Base-by-base conservation (phyloP, 257 asterid genomes). In the Haberlea rhodopensis region DNA sequence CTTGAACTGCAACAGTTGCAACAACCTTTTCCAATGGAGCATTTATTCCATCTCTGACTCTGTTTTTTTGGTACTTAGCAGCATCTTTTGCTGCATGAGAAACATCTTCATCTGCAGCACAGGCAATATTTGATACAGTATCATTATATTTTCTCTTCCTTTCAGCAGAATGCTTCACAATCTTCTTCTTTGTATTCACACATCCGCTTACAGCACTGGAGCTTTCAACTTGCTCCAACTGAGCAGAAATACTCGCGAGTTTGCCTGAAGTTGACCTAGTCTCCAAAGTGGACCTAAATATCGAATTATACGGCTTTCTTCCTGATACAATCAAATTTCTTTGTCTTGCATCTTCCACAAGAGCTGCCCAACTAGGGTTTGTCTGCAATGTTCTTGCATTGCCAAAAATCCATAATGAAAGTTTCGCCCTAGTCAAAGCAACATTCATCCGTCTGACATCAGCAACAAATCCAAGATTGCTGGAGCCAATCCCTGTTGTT, bases 381-480 rank as follows among this genome's bases (percentile, higher is more conserved):
- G 84, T 73, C 78, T 60, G 79, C 63, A 92, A 77, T 62, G 99
- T 89, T 77, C 84, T 85, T 68, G 88, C 82, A 68, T 89, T 82
- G 37, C 99, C 97, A 69, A 89, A 82, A 65, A 92, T 83, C 99
- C 99, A 92, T 53, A 92, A 73, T 55, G 99, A 89, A 22, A 84
- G 62, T 53, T 75, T 89, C 55, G 99, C 97, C 87, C 99, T 84
- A 23, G 99, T 92, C 82, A 92, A 75, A 80, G 99, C 95, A 76
- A 92, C 99, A 64, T 92, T 92, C 99, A 92, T 92, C 79, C 99
- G 94, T 75, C 99, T 84, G 37, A 87, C 97, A 77, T 92, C 99
- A 69, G 99, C 92, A 48, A 92, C 97, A 70, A 92, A 92, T 62
- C 99, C 99, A 69, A 92, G 82, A 74, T 65, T 85, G 74, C 79